Conservation (phyloP, 1,139 yeast genomes). For the Magnusiomyces suaveolens region DNA sequence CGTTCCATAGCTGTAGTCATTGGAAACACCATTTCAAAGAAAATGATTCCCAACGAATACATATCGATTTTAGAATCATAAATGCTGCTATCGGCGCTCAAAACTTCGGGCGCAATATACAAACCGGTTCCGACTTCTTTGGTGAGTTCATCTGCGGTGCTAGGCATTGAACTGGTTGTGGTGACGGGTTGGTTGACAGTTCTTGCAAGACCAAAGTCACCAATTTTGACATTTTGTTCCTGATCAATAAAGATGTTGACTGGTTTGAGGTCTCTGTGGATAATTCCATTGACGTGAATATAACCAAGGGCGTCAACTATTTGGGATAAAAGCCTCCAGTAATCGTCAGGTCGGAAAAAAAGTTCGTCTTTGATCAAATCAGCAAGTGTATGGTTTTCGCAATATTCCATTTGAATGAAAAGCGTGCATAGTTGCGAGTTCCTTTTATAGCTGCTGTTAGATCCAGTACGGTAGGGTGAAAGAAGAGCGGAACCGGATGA, state of each 20-base stretch:
- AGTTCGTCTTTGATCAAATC: constrained; percentile 77
- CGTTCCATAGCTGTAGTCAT: constrained; percentile 90
- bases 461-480: too few species aligned
- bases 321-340: constrained; percentile 85
- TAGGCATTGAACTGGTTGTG: constrained; percentile 27
- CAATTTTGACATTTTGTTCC: constrained; percentile 79
- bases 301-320: constrained; percentile 83
- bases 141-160: constrained; percentile 62
- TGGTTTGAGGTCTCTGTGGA: constrained; percentile 92
- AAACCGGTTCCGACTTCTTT: constrained; percentile 89
- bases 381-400: constrained; percentile 82
- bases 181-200: constrained; percentile 43
- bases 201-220: constrained; percentile 94
- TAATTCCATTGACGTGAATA: constrained; percentile 87
- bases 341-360: constrained; percentile 63
- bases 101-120: constrained; percentile 85
- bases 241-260: constrained; percentile 92
- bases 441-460: too few species aligned
- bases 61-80: constrained; percentile 91
- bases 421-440: too few species aligned
- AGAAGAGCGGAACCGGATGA: too few species aligned
- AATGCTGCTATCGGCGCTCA: constrained; percentile 23
- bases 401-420: constrained; percentile 95
- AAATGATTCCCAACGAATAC: constrained; percentile 88
- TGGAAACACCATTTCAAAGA: constrained; percentile 86